Percentiles rank a stretch among this genome's conserved stretches.
Evolutionary conservation across 2,329 filamentous ascomycete species (phyloP).

Genomic region (Verticillium isaacii): DNA sequence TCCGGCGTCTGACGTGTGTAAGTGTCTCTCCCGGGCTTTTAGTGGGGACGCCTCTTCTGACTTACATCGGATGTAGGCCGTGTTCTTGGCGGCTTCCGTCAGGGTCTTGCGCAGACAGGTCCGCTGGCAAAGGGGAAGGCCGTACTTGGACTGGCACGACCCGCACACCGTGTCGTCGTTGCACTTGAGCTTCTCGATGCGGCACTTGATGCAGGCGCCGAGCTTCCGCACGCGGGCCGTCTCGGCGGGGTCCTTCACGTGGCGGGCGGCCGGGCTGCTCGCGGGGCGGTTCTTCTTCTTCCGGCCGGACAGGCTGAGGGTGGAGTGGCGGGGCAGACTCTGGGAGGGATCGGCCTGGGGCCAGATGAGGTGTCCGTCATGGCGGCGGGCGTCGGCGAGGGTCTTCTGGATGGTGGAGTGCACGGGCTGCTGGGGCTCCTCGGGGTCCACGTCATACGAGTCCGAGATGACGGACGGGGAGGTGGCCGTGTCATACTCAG

Average conservation of each 20-base stretch:
- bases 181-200: slow-evolving; percentile 6
- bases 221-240: slow-evolving; percentile 4
- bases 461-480: slow-evolving; percentile 4
- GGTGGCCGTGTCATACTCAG: not conserved
- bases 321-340: slow-evolving; percentile 2
- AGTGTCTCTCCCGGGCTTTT: not conserved
- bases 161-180: not conserved
- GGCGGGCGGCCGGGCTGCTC: slow-evolving; percentile 3
- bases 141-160: slow-evolving; percentile 4
- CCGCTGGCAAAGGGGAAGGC: slow-evolving; percentile 1
- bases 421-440: not conserved
- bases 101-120: slow-evolving; percentile 5
- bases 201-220: slow-evolving; percentile 8
- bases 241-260: slow-evolving; percentile 6
- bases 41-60: not conserved
- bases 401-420: not conserved
- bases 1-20: not conserved
- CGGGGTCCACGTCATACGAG: not conserved
- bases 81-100: not conserved
- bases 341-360: slow-evolving; percentile 2
- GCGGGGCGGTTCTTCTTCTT: slow-evolving; percentile 2
- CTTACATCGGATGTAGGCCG: slow-evolving; percentile 4
- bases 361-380: slow-evolving; percentile 4
- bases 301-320: slow-evolving; percentile 1
- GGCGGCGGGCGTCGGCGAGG: slow-evolving; percentile 1